phyloP scores from a whole-genome alignment of 73 alveolate genomes.

The Paramecium sexaurelia region DNA sequence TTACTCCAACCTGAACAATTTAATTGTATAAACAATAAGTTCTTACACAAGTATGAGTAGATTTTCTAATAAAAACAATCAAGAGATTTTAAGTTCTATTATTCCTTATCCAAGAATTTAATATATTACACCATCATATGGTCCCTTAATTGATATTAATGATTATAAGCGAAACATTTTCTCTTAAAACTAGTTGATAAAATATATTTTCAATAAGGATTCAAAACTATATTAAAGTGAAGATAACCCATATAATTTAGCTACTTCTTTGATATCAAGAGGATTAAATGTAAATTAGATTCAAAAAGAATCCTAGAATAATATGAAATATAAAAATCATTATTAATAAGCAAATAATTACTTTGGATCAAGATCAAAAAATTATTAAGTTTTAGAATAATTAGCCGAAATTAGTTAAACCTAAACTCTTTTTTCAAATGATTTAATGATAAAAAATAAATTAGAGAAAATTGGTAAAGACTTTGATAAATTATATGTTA shows the following conservation, averaged over 20 bases:
- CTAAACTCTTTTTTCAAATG: background rate
- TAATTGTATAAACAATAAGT: background rate
- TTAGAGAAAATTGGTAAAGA: background rate
- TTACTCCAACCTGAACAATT: background rate
- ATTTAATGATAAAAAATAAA: background rate
- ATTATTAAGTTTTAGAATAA: background rate
- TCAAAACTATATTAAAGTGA: background rate
- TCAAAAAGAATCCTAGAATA: background rate
- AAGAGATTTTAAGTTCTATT: background rate
- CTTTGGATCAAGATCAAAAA: background rate
- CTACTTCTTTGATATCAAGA: background rate
- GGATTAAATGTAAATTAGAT: background rate
- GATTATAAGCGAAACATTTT: background rate
- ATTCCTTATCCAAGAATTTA: background rate
- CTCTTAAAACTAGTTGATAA: background rate
- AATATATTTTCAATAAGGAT: background rate
- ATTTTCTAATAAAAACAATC: background rate
- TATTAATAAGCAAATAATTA: background rate
- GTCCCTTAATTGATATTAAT: background rate
- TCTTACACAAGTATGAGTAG: background rate
- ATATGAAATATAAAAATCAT: background rate
- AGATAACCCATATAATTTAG: background rate
- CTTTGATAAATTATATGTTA: background rate
- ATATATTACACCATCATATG: background rate
- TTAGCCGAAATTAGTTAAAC: background rate